Evolutionary conservation across 163 green algal genomes (phyloP), one percentile per base, ranked within the genome.

Genomic region (Trebouxia gelatinosa): DNA sequence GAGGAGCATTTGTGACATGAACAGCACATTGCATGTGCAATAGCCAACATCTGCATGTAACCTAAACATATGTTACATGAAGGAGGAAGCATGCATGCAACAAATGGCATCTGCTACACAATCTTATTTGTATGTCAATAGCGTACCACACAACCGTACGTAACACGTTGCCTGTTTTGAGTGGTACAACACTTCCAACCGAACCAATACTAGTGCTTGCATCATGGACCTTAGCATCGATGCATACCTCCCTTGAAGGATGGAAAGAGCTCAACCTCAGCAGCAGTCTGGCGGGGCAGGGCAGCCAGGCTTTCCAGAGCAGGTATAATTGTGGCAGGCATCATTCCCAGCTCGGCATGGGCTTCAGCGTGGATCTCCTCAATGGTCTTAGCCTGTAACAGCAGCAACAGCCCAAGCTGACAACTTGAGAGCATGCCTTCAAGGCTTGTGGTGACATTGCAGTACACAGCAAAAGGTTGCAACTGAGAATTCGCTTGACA

Each of bases 311-410:
- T 68, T 38, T 87, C 85, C 77, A 97, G 85, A 34, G 81, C 83
- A 13, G 90, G 86, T 65, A 95, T 76, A 29, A 83, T 46, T 29
- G 80, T 64, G 11, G 85, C 68, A 7, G 87, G 82, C 58, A 96
- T 85, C 81, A 98, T 94, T 72, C 94, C 94, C 79, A 98, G 89
- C 86, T 97, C 94, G 7, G 88, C 91, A 80, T 94, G 88, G 6
- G 94, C 95, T 83, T 98, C 92, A 19, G 86, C 87, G 80, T 94
- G 89, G 57, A 98, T 92, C 78, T 98, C 91, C 31, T 95, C 90
- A 64, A 98, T 87, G 87, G 96, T 99, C 93, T 98, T 98, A 50
- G 94, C 93, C 17, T 86, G 82, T 62, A 77, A 6, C 28, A 48
- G 7, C n/a, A n/a, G n/a, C n/a, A n/a, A n/a, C n/a, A n/a, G n/a